Base-by-base conservation (phyloP, 1,139 yeast species). In the Geotrichum bryndzae region DNA sequence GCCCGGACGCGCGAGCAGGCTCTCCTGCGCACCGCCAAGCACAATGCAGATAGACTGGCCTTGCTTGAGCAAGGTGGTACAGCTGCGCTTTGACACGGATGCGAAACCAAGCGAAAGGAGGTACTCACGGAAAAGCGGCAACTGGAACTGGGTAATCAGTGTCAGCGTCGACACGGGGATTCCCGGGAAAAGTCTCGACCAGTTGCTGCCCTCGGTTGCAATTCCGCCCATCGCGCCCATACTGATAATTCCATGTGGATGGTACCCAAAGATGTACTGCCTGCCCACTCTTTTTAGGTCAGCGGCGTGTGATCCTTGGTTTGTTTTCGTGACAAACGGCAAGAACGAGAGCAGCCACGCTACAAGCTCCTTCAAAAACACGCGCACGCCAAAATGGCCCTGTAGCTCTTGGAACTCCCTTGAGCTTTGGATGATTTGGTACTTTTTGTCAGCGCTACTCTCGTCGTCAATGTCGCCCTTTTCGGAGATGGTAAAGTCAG, bases 241-340 rank as follows among this genome's bases (percentile, higher is more conserved):
- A 0, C 97, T 90, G 33, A 92, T 91, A 11, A 94, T 92, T 0
- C 99, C 99, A 73, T 94, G 99, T 0, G 99, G 99, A 74, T 92
- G 98, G 71, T 90, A 88, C 0, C 97, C 96, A 74, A 94, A 92
- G 1, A 94, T 84, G 72, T 94, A 94, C 55, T 88, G 79, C 59
- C 67, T 65, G 50, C 77, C 77, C 0, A 75, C 71, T 22, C 61
- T 48, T 3, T 38, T 38, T 4, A 38, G n/a, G 18, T 38, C 18
- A n/a, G 15, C 18, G 45, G 18, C 11, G 13, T 38, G 56, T 2
- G 60, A 56, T 10, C 38, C 52, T 18, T 46, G 50, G 25, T 51
- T 46, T 1, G 53, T 54, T 18, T 51, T 51, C 10, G 33, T 5
- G 8, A 33, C 50, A 50, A 50, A 35, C 25, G 27, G 54, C n/a